Conservation (phyloP, 169 alveolate species). For the Plasmodium adleri region DNA sequence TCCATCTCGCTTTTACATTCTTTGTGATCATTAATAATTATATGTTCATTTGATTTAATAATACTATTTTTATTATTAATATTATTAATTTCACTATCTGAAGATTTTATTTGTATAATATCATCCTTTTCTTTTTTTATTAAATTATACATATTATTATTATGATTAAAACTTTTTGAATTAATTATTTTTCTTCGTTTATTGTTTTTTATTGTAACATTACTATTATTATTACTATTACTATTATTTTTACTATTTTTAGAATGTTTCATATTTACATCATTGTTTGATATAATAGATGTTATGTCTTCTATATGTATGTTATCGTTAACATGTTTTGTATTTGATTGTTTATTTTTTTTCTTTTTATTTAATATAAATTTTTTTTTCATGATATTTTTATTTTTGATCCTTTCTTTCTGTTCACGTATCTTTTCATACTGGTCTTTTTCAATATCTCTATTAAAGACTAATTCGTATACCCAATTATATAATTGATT, state of each 20-base stretch:
- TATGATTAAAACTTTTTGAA: not conserved
- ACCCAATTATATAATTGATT: slow-evolving; percentile 57
- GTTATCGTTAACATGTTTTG: not conserved
- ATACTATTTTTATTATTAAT: not conserved
- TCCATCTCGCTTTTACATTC: not conserved
- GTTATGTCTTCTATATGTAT: too few relatives aligned
- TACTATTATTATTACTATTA: not conserved
- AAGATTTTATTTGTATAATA: not conserved
- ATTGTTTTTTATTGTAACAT: not conserved
- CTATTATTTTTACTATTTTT: not conserved
- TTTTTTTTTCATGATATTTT: not conserved
- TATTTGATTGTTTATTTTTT: not conserved
- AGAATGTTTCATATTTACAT: not conserved
- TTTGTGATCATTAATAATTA: too few relatives aligned
- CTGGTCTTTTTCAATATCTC: slow-evolving; percentile 24
- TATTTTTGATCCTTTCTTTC: not conserved
- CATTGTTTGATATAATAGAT: not conserved
- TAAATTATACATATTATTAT: not conserved
- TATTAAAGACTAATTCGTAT: slow-evolving; percentile 29
- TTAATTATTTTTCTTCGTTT: not conserved
- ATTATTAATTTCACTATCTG: not conserved
- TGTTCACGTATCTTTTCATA: slow-evolving; percentile 33
- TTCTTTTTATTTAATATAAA: not conserved
- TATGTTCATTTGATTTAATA: not conserved
- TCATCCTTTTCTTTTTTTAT: not conserved